Percentiles rank a stretch among this genome's conserved stretches.
Conservation (phyloP, 805 yeast genomes). For the Candida hispaniensis region DNA sequence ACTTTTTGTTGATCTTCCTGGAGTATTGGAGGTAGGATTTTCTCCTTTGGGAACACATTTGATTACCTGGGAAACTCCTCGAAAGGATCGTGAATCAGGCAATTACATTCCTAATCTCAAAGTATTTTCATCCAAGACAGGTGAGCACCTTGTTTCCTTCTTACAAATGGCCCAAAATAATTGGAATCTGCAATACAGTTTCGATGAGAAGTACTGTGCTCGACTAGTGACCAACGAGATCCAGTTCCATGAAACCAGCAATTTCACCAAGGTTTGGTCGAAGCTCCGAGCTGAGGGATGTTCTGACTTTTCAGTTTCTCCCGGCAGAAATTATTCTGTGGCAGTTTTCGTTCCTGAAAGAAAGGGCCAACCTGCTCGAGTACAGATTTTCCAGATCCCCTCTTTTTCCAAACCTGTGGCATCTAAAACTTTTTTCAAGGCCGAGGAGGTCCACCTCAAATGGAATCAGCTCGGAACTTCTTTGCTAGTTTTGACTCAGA, state of each 20-base stretch:
- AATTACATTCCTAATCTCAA: conserved; percentile 70
- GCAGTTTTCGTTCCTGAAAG: conserved; percentile 86
- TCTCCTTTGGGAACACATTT: conserved; percentile 81
- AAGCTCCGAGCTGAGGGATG: conserved; percentile 46
- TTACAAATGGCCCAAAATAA: conserved; percentile 74
- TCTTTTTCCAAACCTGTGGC: conserved; percentile 68
- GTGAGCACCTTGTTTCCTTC: conserved; percentile 47
- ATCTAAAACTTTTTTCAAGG: conserved; percentile 84
- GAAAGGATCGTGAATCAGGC: conserved; percentile 51
- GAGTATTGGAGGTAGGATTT: conserved; percentile 72
- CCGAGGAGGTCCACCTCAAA: conserved; percentile 80
- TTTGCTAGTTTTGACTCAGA: conserved; percentile 80
- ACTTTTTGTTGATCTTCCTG: conserved; percentile 44
- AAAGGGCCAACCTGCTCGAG: conserved; percentile 79
- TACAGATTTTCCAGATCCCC: conserved; percentile 73
- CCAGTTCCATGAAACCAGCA: conserved; percentile 52
- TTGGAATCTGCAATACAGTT: conserved; percentile 83
- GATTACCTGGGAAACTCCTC: conserved; percentile 85
- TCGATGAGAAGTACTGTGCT: conserved; percentile 64
- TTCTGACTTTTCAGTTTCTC: conserved; percentile 59
- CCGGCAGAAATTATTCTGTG: conserved; percentile 81
- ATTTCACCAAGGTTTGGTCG: conserved; percentile 39
- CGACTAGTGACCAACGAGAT: conserved; percentile 50
- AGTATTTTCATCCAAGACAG: conserved; percentile 50
- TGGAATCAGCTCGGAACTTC: conserved; percentile 97